Percentiles rank a stretch among this genome's conserved stretches.
These are phyloP conservation scores for Laguncularia racemosa DNA, from an alignment of 345 rosid genomes.

Conservation along the genomic window DNA sequence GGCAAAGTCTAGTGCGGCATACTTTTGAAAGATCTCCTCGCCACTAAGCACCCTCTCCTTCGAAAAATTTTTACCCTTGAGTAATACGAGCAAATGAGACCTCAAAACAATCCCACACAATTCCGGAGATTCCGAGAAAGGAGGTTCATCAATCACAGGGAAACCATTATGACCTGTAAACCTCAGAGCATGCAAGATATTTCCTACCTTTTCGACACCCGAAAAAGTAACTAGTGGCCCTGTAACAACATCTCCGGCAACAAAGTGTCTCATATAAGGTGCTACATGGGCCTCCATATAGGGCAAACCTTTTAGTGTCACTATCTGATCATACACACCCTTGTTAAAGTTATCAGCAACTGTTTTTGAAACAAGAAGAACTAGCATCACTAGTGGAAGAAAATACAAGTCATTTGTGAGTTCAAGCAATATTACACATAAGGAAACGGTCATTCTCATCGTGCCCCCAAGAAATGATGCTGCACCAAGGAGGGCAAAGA, in stretches of 20 bases:
- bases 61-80: conserved; percentile 36
- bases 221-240: conserved; percentile 51
- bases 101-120: conserved; percentile 57
- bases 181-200: conserved; percentile 38
- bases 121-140: conserved; percentile 42
- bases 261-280: conserved; percentile 56
- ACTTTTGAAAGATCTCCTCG: conserved; percentile 18
- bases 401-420: conserved; percentile 55
- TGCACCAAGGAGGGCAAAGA: conserved; percentile 64
- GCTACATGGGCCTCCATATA: conserved; percentile 67
- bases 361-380: conserved; percentile 59
- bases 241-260: conserved; percentile 51
- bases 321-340: conserved; percentile 61
- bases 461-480: conserved; percentile 75
- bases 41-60: conserved; percentile 28
- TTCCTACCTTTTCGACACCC: conserved; percentile 50
- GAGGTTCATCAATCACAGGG: conserved; percentile 66
- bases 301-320: conserved; percentile 58
- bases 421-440: conserved; percentile 65
- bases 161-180: conserved; percentile 55
- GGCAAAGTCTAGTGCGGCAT: conserved; percentile 50
- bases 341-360: conserved; percentile 57
- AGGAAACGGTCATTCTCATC: conserved; percentile 76
- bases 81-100: conserved; percentile 61
- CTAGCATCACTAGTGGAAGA: conserved; percentile 74